Base-by-base conservation (phyloP, 1,284 basidiomycete genomes). In the Entoloma clypeatum region DNA sequence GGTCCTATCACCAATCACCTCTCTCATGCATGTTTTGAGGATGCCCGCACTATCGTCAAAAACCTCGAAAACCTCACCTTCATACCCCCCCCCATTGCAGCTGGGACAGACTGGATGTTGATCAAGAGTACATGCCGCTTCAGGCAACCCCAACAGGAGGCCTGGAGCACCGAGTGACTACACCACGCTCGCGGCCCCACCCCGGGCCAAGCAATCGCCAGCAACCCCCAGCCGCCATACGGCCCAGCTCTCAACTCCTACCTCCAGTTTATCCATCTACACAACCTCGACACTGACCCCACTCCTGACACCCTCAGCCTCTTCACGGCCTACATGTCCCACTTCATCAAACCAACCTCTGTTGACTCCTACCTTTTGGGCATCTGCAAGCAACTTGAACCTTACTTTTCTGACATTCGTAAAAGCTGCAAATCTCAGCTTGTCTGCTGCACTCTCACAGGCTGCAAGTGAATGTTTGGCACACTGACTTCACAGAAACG, bases 351-450 rank as follows among this genome's bases (percentile, higher is more conserved):
- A 23, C 51, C 53, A 7, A 11, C 36, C 9, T 51, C 49, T 1
- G 48, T 56, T 2, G 17, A 32, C 9, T 31, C 37, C 0, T 55
- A 56, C 26, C 47, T 54, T 2, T 51, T 51, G 1, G 49, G 51
- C 0, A 54, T 56, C 1, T 42, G 38, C 14, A 30, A 51, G 24
- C 24, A 45, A 4, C 36, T 53, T 3, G 25, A 47, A 11, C 37
- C 43, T 0, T 42, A 24, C 2, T 53, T 47, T 17, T 43, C 41
- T 1, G 14, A 49, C 14, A 29, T 56, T 8, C 25, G 32, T 0
- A 7, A 18, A 0, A 9, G 4, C 11, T 8, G 43, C 3, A 28
- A 29, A 2, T 44, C 42, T 6, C 5, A n/a, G 1, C 30, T 53
- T 1, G 45, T 56, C 1, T 13, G 14, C n/a, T 18, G 37, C 1